Percentiles rank a stretch among this genome's conserved stretches.
These are phyloP conservation scores for Rossbeevera mucosa DNA, from an alignment of 768 basidiomycete species.

Conservation along the genomic window DNA sequence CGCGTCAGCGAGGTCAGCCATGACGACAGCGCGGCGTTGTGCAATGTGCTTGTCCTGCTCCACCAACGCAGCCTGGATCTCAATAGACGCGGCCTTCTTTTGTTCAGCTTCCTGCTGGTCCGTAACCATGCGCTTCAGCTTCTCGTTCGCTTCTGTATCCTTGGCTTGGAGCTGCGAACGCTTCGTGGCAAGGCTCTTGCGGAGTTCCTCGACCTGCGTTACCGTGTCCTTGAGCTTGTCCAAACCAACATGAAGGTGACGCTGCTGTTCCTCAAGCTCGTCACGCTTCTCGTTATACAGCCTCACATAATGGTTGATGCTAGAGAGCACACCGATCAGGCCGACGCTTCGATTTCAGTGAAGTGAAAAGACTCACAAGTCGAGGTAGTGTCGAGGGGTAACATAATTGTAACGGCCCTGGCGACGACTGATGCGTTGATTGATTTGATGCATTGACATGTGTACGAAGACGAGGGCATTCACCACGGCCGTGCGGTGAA, in stretches of 20 bases:
- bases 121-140: constrained; percentile 94
- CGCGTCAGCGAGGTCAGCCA: constrained; percentile 94
- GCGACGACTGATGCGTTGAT: constrained; percentile 80
- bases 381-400: constrained; percentile 95
- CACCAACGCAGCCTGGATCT: constrained; percentile 90
- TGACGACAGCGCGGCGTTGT: constrained; percentile 82
- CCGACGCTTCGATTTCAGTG: not conserved
- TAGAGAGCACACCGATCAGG: constrained; percentile 30
- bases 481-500: constrained; percentile 86
- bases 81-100: constrained; percentile 94
- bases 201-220: constrained; percentile 92
- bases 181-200: constrained; percentile 93
- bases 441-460: constrained; percentile 83
- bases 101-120: constrained; percentile 99
- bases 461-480: constrained; percentile 94
- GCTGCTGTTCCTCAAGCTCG: constrained; percentile 96
- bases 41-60: constrained; percentile 88
- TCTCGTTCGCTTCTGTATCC: constrained; percentile 93
- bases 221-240: constrained; percentile 96
- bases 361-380: constrained; percentile 72
- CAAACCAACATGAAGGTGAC: constrained; percentile 95
- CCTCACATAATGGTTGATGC: constrained; percentile 95
- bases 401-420: constrained; percentile 97
- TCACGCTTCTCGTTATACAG: constrained; percentile 95
- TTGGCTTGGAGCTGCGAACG: constrained; percentile 90